Evolutionary conservation across 2,329 filamentous ascomycete genomes (phyloP).

Genomic region (Cucurbitaria berberidis): DNA sequence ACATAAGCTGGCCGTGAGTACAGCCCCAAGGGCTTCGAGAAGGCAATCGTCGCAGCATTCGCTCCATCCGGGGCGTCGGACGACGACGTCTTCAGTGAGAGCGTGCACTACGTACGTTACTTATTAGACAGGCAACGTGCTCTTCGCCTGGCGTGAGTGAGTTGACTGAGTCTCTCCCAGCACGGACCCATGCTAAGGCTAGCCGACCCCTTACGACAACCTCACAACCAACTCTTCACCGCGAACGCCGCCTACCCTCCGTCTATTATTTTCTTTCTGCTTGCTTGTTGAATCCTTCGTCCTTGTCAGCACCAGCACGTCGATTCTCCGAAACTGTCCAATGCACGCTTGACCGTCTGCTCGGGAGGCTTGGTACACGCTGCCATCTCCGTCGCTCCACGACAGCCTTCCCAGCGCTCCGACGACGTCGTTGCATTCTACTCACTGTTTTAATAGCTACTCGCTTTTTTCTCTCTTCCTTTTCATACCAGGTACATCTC

Average conservation of each 20-base stretch:
- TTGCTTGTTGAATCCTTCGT: constrained; percentile 35
- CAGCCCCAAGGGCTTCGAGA: too few relatives aligned
- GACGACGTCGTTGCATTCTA: constrained; percentile 42
- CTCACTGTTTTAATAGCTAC: constrained; percentile 48
- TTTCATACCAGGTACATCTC: constrained; percentile 38
- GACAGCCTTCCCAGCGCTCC: constrained; percentile 46
- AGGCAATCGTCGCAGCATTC: too few relatives aligned
- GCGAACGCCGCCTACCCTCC: constrained; percentile 32
- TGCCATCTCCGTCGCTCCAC: constrained; percentile 49
- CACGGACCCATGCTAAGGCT: constrained; percentile 2
- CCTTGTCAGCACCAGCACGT: constrained; percentile 29
- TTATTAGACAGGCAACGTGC: not conserved
- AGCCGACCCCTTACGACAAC: constrained; percentile 14
- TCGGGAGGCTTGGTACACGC: constrained; percentile 50
- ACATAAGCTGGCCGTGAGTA: too few relatives aligned
- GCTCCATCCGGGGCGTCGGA: too few relatives aligned
- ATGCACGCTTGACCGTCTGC: constrained; percentile 49
- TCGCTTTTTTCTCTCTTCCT: constrained; percentile 32
- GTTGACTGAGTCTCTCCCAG: not conserved
- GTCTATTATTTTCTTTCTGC: constrained; percentile 45
- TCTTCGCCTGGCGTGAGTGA: not conserved
- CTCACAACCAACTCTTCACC: constrained; percentile 30
- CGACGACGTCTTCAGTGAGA: too few relatives aligned
- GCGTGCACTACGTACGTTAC: not conserved
- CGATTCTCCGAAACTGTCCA: constrained; percentile 37